Evolutionary conservation across 2,329 filamentous ascomycete species (phyloP).

Genomic region (Colletotrichum lupini): DNA sequence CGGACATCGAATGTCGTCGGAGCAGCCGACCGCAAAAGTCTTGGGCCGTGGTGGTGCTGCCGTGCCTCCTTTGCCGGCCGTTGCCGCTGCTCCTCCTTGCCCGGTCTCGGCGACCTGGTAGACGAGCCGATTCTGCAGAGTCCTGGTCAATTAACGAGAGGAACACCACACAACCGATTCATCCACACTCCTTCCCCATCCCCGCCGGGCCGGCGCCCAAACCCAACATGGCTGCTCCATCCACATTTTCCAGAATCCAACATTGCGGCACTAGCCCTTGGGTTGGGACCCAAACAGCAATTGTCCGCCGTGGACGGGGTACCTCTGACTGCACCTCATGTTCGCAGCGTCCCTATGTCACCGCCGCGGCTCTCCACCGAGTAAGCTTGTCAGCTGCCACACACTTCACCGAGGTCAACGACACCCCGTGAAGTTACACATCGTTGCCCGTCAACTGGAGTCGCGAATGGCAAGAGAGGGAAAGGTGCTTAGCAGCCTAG

Average conservation of each 20-base stretch:
- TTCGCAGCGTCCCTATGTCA: constrained; percentile 32
- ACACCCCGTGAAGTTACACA: constrained; percentile 29
- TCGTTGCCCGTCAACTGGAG: constrained; percentile 24
- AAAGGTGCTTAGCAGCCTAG: constrained; percentile 29
- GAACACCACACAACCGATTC: neutral
- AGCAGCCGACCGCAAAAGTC: constrained; percentile 17
- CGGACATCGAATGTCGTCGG: constrained; percentile 29
- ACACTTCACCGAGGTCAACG: constrained; percentile 33
- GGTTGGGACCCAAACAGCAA: constrained; percentile 11
- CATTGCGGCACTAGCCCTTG: constrained; percentile 32
- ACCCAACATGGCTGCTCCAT: constrained; percentile 31
- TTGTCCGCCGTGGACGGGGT: constrained; percentile 23
- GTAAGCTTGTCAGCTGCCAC: constrained; percentile 34
- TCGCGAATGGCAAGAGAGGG: constrained; percentile 31
- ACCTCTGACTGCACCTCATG: constrained; percentile 28
- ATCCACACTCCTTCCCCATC: constrained; percentile 12
- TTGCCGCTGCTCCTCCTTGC: constrained; percentile 20
- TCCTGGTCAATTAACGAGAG: constrained; percentile 23
- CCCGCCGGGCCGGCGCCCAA: constrained; percentile 32
- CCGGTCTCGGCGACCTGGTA: constrained; percentile 27
- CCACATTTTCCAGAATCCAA: constrained; percentile 35
- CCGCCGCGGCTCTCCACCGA: constrained; percentile 33
- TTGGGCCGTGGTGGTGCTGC: constrained; percentile 9
- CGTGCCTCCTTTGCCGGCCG: constrained; percentile 7
- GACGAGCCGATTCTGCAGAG: constrained; percentile 26